These are phyloP conservation scores for Trichoderma arundinaceum DNA, from an alignment of 2,329 filamentous ascomycete species.

Conservation along the genomic window DNA sequence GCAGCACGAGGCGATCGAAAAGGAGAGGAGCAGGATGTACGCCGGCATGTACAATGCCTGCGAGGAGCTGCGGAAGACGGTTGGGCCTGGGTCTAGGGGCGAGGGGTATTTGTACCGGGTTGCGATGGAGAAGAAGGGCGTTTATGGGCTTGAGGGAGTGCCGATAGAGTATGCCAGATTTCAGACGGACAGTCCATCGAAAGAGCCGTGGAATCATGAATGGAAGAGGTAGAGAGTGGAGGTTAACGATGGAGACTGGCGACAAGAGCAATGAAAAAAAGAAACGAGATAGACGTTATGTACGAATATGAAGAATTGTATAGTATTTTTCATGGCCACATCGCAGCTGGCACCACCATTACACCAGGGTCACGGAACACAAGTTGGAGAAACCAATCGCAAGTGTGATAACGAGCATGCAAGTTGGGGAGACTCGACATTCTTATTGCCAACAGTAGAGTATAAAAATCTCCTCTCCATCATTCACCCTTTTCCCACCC, in stretches of 20 bases:
- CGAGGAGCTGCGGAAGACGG: slow-evolving; percentile 74
- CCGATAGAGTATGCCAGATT: slow-evolving; percentile 90
- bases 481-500: slow-evolving; percentile 21
- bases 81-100: slow-evolving; percentile 61
- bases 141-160: slow-evolving; percentile 73
- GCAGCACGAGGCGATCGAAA: slow-evolving; percentile 66
- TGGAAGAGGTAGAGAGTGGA: slow-evolving; percentile 72
- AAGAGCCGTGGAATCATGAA: slow-evolving; percentile 86
- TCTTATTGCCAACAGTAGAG: slow-evolving; percentile 34
- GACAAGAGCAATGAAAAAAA: background rate
- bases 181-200: slow-evolving; percentile 81
- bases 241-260: background rate
- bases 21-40: slow-evolving; percentile 78
- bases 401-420: background rate
- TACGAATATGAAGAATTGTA: slow-evolving; percentile 31
- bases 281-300: slow-evolving; percentile 22
- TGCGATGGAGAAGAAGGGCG: slow-evolving; percentile 87
- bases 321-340: slow-evolving; percentile 15
- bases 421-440: slow-evolving; percentile 35
- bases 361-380: background rate
- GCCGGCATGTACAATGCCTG: slow-evolving; percentile 83
- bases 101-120: slow-evolving; percentile 81
- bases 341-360: too few relatives aligned
- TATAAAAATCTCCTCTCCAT: slow-evolving; percentile 5
- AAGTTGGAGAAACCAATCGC: background rate